A percentile compares a stretch with the other conserved stretches of the same genome.
Conservation (phyloP, 139 green algal species). For the Pseudopediastrum boryanum region DNA sequence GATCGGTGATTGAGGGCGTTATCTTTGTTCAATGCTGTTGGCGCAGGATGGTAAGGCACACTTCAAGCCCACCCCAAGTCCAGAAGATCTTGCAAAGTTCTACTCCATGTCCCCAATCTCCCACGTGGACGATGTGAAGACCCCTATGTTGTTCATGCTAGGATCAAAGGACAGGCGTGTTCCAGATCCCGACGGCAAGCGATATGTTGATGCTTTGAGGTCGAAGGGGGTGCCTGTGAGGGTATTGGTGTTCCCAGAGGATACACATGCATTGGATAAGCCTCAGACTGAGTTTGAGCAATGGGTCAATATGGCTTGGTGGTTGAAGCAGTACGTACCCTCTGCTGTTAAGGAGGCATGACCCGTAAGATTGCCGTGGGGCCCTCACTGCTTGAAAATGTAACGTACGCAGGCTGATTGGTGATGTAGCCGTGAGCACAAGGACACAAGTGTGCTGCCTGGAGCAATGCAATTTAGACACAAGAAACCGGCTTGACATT, state of each 20-base stretch:
- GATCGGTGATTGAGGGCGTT: too few relatives aligned
- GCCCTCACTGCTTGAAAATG: too few relatives aligned
- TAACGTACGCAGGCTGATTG: too few relatives aligned
- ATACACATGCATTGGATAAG: slow-evolving; percentile 86
- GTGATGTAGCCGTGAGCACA: too few relatives aligned
- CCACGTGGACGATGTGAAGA: slow-evolving; percentile 68
- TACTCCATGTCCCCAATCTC: slow-evolving; percentile 67
- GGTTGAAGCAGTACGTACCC: slow-evolving; percentile 59
- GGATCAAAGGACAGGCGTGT: slow-evolving; percentile 72
- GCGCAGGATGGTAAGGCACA: slow-evolving; percentile 54
- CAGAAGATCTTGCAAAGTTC: slow-evolving; percentile 74
- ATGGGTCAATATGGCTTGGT: slow-evolving; percentile 67
- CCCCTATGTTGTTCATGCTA: slow-evolving; percentile 88
- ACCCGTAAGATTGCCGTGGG: too few relatives aligned
- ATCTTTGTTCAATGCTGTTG: too few relatives aligned
- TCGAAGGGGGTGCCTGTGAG: slow-evolving; percentile 28
- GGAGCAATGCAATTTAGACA: too few relatives aligned
- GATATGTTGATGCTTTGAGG: slow-evolving; percentile 24
- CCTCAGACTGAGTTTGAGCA: slow-evolving; percentile 91
- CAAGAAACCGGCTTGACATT: too few relatives aligned
- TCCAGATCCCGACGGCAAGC: too few relatives aligned
- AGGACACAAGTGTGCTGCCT: too few relatives aligned
- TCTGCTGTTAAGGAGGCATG: too few relatives aligned
- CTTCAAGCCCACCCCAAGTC: slow-evolving; percentile 49
- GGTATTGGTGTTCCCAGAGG: slow-evolving; percentile 85